These are phyloP conservation scores for Pseudogymnoascus sp. DNA, from an alignment of 2,329 filamentous ascomycete species.

Conservation along the genomic window DNA sequence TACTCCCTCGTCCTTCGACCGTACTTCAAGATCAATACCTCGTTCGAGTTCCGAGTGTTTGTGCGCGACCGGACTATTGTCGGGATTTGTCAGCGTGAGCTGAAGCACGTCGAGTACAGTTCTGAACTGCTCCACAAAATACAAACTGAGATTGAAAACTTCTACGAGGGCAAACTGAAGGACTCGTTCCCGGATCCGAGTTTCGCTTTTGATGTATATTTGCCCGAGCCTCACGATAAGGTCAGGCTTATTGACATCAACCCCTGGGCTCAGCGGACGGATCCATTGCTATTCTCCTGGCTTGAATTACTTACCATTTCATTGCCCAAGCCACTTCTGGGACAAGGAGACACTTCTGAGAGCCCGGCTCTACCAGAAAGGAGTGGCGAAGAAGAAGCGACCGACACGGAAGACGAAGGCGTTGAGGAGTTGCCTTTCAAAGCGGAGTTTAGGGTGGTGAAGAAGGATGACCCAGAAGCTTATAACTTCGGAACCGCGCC, in stretches of 20 bases:
- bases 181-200: constrained; percentile 74
- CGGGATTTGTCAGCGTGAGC: constrained; percentile 78
- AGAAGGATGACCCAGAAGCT: constrained; percentile 78
- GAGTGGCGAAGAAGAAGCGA: constrained; percentile 31
- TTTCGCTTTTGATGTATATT: constrained; percentile 88
- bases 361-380: constrained; percentile 26
- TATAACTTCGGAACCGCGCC: constrained; percentile 78
- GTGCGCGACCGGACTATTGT: constrained; percentile 76
- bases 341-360: constrained; percentile 33
- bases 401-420: constrained; percentile 38
- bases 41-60: constrained; percentile 92
- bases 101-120: constrained; percentile 85
- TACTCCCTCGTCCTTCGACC: constrained; percentile 71
- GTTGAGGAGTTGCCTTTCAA: constrained; percentile 50
- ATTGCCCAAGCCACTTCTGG: constrained; percentile 51
- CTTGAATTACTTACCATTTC: constrained; percentile 70
- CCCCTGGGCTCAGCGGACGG: constrained; percentile 84
- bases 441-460: constrained; percentile 76
- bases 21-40: constrained; percentile 80
- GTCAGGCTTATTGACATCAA: constrained; percentile 87
- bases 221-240: constrained; percentile 56
- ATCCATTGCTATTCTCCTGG: constrained; percentile 86
- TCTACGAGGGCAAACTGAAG: constrained; percentile 68
- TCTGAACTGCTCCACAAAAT: constrained; percentile 55
- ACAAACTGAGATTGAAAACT: constrained; percentile 60